Base-by-base conservation (phyloP, 441 rosid genomes). In the Macaranga tanarius region DNA sequence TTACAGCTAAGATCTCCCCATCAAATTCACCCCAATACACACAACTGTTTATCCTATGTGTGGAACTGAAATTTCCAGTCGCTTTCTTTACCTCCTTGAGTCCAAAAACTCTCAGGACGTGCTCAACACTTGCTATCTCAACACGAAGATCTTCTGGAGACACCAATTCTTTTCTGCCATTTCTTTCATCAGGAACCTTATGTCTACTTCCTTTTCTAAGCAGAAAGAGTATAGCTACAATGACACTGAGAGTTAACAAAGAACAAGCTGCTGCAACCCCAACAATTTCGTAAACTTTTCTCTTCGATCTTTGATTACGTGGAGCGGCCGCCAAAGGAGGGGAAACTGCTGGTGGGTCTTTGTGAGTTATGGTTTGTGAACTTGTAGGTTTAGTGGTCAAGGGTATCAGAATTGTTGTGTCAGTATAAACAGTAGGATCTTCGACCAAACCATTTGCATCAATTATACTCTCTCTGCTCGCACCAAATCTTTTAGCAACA, bases 401-500 rank as follows among this genome's bases (percentile, higher is more conserved):
- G 59, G 88, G 89, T 38, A 86, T 71, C 51, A 84, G 77, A 76
- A 88, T 72, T 3, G 89, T 86, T 17, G 89, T 86, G 47, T 66
- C 75, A 34, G 86, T 77, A 62, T 44, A 71, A 34, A 84, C 19
- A 22, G 25, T 26, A 17, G 74, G 69, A 50, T 72, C 72, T 23
- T 72, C 77, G 20, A 17, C 72, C 77, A 87, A 59, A 22, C 77
- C 79, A 75, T 88, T 88, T 25, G 84, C 88, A 23, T 45, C 73
- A 56, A 80, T 59, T 19, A 84, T 57, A 57, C 71, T 75, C 50
- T 67, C 60, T 11, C 2, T 10, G 20, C 78, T 83, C 10, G 28
- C 80, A 61, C 81, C 75, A 62, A 84, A 86, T 60, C 87, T 80
- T 59, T 63, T 13, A 11, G 81, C 79, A 34, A 83, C 69, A 47